A percentile compares a stretch with the other conserved stretches of the same genome.
Conservation (phyloP, 2,329 filamentous ascomycete genomes). For the Aspergillus thermomutatus region DNA sequence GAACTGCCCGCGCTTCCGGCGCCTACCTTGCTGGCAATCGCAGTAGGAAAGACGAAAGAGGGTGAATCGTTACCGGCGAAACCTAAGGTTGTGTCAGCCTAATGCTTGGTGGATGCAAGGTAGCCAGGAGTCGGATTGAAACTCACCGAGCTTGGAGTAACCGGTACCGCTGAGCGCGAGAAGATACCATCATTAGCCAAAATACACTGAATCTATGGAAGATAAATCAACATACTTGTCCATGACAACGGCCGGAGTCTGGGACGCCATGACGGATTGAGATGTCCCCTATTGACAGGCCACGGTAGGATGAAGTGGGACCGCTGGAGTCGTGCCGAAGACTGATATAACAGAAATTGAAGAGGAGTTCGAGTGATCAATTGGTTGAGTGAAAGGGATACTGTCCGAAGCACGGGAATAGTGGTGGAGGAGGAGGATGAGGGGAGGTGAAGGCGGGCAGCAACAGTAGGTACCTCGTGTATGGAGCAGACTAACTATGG, state of each 20-base stretch:
- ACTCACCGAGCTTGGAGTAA: slow-evolving; percentile 94
- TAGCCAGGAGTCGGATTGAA: slow-evolving; percentile 3
- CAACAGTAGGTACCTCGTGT: background rate
- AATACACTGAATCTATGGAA: slow-evolving; percentile 7
- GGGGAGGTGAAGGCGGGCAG: slow-evolving; percentile 7
- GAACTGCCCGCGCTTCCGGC: slow-evolving; percentile 66
- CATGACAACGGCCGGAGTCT: slow-evolving; percentile 99
- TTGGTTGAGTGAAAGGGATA: background rate
- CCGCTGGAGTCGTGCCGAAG: background rate
- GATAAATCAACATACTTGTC: slow-evolving; percentile 78
- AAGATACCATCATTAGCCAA: slow-evolving; percentile 36
- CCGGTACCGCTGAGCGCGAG: slow-evolving; percentile 77
- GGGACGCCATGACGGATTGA: slow-evolving; percentile 72
- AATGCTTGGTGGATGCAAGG: slow-evolving; percentile 11
- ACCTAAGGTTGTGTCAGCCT: slow-evolving; percentile 55
- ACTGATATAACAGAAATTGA: background rate
- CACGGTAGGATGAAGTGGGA: background rate
- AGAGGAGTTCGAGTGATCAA: background rate
- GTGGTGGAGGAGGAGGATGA: slow-evolving; percentile 4
- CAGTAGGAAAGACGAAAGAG: slow-evolving; percentile 98
- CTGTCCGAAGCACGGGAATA: background rate
- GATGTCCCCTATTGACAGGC: background rate
- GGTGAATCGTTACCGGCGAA: slow-evolving; percentile 99
- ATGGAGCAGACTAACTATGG: background rate
- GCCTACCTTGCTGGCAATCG: slow-evolving; percentile 89